Evolutionary conservation across 257 asterid species (phyloP), one percentile per base, ranked within the genome.

Genomic region (Plectranthus barbatus): DNA sequence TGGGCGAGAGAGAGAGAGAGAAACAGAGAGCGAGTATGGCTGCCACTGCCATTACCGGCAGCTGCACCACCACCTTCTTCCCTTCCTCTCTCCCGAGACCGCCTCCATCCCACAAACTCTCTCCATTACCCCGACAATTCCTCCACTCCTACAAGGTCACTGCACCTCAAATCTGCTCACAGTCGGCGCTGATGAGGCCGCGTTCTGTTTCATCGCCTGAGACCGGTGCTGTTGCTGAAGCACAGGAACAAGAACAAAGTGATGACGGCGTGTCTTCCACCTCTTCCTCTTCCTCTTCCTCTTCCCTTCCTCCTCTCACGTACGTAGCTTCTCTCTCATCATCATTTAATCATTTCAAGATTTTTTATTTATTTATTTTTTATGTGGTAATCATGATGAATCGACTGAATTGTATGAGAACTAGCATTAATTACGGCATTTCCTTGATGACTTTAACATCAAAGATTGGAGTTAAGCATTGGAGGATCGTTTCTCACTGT

Each of bases 171-270:
- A 26, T 66, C 47, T 51, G 48, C 61, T 57, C 77, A 40, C 52
- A 36, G 9, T 61, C 74, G 39, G 23, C 67, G 13, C 70, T 33
- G 47, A 17, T 60, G 61, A 23, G 10, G 20, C 59, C 56, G 7
- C 73, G 49, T 33, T 72, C 76, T 60, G 77, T 81, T 66, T 77
- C 96, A 4, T 59, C 85, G 20, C 77, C 94, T 20, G 80, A 85
- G 46, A 68, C 80, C 58, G 72, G 84, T 15, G 72, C 64, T 14
- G 69, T 73, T 37, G 74, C 57, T 31, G 84, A 77, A 40, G 71
- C 40, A 26, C 26, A 53, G 17, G 67, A 53, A 26, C 26, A 53
- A 24, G 67, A 39, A 29, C 63, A 37, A 57, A 57, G 13, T 58
- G 75, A 54, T 12, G 72, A 48, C 17, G 72, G 53, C 8, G 33